A percentile compares a stretch with the other conserved stretches of the same genome.
These are phyloP conservation scores for Odontarrhena argentea DNA, from an alignment of 345 rosid genomes.

Conservation along the genomic window DNA sequence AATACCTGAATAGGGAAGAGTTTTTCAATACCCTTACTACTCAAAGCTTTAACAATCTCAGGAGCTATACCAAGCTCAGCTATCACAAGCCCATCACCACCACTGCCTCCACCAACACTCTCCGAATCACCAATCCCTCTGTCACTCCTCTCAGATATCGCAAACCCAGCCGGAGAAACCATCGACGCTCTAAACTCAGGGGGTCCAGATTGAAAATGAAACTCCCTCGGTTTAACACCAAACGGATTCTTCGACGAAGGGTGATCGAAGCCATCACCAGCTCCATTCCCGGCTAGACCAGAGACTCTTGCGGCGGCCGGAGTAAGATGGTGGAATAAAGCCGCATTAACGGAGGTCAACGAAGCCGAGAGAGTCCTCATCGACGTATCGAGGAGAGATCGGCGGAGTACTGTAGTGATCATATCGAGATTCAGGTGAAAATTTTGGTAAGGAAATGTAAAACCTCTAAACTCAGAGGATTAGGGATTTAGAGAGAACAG, in stretches of 20 bases:
- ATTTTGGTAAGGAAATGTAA: slow-evolving; percentile 8
- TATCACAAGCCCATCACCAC: slow-evolving; percentile 40
- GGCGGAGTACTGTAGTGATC: slow-evolving; percentile 35
- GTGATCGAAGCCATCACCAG: slow-evolving; percentile 1
- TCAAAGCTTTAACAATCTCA: slow-evolving; percentile 78
- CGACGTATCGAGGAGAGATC: slow-evolving; percentile 31
- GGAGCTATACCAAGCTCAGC: slow-evolving; percentile 66
- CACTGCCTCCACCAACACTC: slow-evolving; percentile 40
- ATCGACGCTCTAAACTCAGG: slow-evolving; percentile 35
- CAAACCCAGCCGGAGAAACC: slow-evolving; percentile 48
- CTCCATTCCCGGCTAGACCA: slow-evolving; percentile 1
- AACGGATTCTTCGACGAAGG: background rate
- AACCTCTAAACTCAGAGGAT: slow-evolving; percentile 15
- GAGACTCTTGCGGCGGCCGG: slow-evolving; percentile 30
- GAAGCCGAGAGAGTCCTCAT: slow-evolving; percentile 23
- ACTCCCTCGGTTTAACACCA: slow-evolving; percentile 35
- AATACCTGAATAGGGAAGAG: slow-evolving; percentile 93
- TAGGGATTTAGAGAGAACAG: slow-evolving; percentile 43
- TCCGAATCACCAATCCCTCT: slow-evolving; percentile 16
- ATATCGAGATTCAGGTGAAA: slow-evolving; percentile 28
- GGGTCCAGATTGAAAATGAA: slow-evolving; percentile 60
- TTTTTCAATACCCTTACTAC: slow-evolving; percentile 58
- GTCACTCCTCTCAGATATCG: slow-evolving; percentile 41
- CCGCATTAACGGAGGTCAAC: slow-evolving; percentile 24
- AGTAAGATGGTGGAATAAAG: slow-evolving; percentile 15